Base-by-base conservation (phyloP, 208 protist genomes). In the Naegleria gruberi region DNA sequence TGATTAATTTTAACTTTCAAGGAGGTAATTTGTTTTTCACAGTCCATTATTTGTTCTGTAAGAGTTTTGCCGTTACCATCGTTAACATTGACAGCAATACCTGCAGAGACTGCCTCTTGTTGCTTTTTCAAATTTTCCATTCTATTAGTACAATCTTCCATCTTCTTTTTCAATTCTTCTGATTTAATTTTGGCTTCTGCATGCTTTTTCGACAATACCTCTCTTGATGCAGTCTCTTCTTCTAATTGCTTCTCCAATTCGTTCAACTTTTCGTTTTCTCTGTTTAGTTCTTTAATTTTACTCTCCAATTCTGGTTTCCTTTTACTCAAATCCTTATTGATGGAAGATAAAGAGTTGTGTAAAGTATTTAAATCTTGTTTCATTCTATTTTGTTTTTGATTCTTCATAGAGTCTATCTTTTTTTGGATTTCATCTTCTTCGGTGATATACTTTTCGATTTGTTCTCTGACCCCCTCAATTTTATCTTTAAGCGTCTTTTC, bases 401-500 rank as follows among this genome's bases (percentile, higher is more conserved):
- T 89, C 44, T 23, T 17, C 44, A 57, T 34, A 0, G 5, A 19
- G 17, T 87, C 6, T 55, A 12, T 17, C 26, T 89, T 74, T 73
- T 57, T 26, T 45, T 89, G 45, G 17, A 40, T 77, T 45, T 85
- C 17, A 8, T 2, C 46, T 85, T 81, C n/a, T 88, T n/a, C 15
- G 26, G 26, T 34, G 2, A 23, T 43, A 15, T 26, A 42, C 30
- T 42, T 34, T 15, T 5, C 0, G 2, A 19, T 51, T 55, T 34
- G 26, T 45, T 12, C n/a, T 82, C n/a, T 90, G 81, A 77, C 7
- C 19, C 17, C 41, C 8, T 91, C 37, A 44, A 51, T 43, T 84
- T 77, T 3, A 41, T 51, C 40, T 45, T 89, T 46, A 4, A 92
- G 17, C 41, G 90, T 26, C 46, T 55, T 55, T 46, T 92, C n/a